Evolutionary conservation across 352 stramenopile genomes (phyloP), one percentile per base, ranked within the genome.

Genomic region (Blastocystis sp.): DNA sequence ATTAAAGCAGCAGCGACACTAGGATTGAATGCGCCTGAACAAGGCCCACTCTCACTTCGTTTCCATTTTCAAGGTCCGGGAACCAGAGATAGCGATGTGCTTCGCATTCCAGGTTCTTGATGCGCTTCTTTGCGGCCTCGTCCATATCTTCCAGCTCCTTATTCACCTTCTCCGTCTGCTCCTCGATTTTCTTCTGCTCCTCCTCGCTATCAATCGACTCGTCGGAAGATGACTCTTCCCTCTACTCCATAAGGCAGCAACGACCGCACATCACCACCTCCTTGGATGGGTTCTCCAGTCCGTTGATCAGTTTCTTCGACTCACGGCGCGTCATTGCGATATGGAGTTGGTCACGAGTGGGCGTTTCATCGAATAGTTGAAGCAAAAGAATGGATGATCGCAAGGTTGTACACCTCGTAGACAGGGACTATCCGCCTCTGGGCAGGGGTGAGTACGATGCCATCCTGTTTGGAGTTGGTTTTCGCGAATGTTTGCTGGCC

Each of bases 401-500:
- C 34, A 24, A 17, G 64, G 38, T n/a, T 42, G 45, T 71, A 40
- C 64, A 71, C 38, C 64, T 71, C 3, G 64, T 17, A 52, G 66
- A 45, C 7, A 48, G 24, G 14, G 40, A 76, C 28, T 76, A 76
- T 76, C 66, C 66, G 28, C 34, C 19, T 19, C 54, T 84, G 2
- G 74, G 74, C 3, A 48, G 40, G 21, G 97, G 97, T 62, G 95
- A 99, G 91, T 99, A 99, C 91, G 97, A 99, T 92, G 96, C 95
- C 54, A 99, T 99, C 91, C 94, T 99, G 65, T 95, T 99, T 84
- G 97, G 97, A 62, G 99, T 97, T 89, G 97, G 97, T 14, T 92
- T 99, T 24, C 99, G 98, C 91, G 97, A 99, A 92, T 99, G 97
- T 90, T 97, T 99, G 89, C 93, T 99, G 81, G 97, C 94, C 62